Percentiles rank a stretch among this genome's conserved stretches.
phyloP scores from a whole-genome alignment of 1,284 basidiomycete genomes.

The Fomitopsis betulina region DNA sequence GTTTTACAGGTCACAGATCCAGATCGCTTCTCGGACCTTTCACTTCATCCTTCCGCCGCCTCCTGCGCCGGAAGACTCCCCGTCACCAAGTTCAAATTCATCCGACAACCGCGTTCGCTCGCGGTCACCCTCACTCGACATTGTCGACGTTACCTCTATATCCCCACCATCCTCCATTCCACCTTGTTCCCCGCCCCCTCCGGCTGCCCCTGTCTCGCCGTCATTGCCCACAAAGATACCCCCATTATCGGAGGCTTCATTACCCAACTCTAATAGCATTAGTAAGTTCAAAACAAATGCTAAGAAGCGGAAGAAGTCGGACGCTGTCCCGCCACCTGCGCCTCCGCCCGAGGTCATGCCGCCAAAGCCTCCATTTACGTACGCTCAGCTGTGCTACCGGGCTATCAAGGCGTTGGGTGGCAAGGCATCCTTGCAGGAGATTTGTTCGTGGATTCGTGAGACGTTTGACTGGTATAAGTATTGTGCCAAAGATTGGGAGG shows the following conservation, averaged over 20 bases:
- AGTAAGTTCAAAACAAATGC: conserved; percentile 41
- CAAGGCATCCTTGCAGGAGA: conserved; percentile 87
- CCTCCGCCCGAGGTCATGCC: conserved; percentile 72
- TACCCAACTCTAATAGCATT: conserved; percentile 62
- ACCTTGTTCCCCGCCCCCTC: conserved; percentile 67
- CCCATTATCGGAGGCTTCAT: conserved; percentile 31
- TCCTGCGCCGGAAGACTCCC: conserved; percentile 69
- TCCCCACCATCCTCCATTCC: conserved; percentile 78
- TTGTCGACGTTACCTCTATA: conserved; percentile 76
- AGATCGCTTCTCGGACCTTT: conserved; percentile 97
- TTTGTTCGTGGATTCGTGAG: conserved; percentile 88
- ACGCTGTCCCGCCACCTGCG: conserved; percentile 34
- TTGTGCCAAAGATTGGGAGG: conserved; percentile 75
- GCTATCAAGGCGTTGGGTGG: conserved; percentile 77
- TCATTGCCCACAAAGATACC: conserved; percentile 25
- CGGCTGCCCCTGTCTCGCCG: conserved; percentile 34
- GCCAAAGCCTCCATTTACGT: conserved; percentile 72
- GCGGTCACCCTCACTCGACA: conserved; percentile 65
- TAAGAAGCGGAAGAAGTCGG: conserved; percentile 73
- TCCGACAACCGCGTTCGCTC: conserved; percentile 57
- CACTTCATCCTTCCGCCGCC: conserved; percentile 88
- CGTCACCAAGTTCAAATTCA: conserved; percentile 65
- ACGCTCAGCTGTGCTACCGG: conserved; percentile 75
- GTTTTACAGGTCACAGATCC: conserved; percentile 83
- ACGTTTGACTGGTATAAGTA: conserved; percentile 88